Percentiles rank a stretch among this genome's conserved stretches.
phyloP scores from a whole-genome alignment of 1,139 yeast species.

The Casaregolazyma lundiana region DNA sequence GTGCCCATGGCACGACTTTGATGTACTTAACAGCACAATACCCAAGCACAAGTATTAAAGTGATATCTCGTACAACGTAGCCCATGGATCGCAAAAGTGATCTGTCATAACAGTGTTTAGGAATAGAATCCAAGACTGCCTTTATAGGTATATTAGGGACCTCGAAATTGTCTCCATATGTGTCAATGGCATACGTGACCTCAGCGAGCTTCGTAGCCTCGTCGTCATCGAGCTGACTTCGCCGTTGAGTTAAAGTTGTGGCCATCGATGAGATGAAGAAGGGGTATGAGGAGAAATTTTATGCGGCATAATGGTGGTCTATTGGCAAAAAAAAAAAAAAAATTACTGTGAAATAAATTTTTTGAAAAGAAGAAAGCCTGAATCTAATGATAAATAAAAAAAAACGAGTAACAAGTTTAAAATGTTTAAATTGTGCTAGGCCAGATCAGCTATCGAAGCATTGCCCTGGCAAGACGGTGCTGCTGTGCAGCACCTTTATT shows the following conservation, averaged over 20 bases:
- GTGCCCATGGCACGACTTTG: conserved; percentile 44
- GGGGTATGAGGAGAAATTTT: too few species aligned
- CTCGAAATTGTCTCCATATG: conserved; percentile 59
- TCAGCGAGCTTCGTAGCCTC: conserved; percentile 16
- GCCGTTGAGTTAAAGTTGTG: conserved; percentile 26
- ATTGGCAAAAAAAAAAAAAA: too few species aligned
- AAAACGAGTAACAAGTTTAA: too few species aligned
- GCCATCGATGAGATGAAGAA: too few species aligned
- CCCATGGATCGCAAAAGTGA: conserved; percentile 51
- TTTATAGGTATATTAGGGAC: conserved; percentile 74
- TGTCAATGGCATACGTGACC: conserved; percentile 37
- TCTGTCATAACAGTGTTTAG: conserved; percentile 71
- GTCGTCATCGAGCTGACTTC: conserved; percentile 19
- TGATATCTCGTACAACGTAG: conserved; percentile 63
- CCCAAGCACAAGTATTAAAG: conserved; percentile 47
- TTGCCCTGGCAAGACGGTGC: too few species aligned
- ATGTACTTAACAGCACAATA: conserved; percentile 52
- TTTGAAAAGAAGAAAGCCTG: too few species aligned
- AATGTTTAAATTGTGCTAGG: too few species aligned
- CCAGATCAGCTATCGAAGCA: too few species aligned
- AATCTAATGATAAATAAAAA: too few species aligned
- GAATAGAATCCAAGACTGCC: conserved; percentile 68
- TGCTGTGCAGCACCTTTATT: too few species aligned
- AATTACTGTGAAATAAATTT: too few species aligned
- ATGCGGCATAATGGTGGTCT: too few species aligned